Conservation (phyloP, 768 basidiomycete genomes). For the Pisolithus marmoratus region DNA sequence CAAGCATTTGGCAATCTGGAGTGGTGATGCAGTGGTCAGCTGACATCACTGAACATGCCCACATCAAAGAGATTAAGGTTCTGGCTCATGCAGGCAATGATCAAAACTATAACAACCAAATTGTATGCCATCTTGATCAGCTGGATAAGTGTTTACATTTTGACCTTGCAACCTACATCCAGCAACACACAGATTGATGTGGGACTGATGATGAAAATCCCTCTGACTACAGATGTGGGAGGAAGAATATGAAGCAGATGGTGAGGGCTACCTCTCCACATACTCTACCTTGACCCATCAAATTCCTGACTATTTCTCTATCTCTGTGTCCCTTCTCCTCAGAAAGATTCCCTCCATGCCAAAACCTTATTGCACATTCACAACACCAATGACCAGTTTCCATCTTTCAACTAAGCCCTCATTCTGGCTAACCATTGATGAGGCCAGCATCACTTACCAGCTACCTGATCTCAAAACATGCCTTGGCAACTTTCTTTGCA, state of each 20-base stretch:
- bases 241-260: not conserved
- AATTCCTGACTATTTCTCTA: slow-evolving; percentile 2
- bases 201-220: not conserved
- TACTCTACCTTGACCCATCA: not conserved
- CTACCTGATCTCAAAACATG: too few species aligned
- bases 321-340: not conserved
- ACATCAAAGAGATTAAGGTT: slow-evolving; percentile 30
- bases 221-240: not conserved
- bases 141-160: slow-evolving; percentile 17
- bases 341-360: not conserved
- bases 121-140: slow-evolving; percentile 27
- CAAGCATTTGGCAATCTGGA: slow-evolving; percentile 25
- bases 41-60: slow-evolving; percentile 30
- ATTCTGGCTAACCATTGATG: not conserved
- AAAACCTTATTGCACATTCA: slow-evolving; percentile 19
- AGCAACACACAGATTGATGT: slow-evolving; percentile 5
- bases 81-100: slow-evolving; percentile 25
- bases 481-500: too few species aligned
- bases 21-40: slow-evolving; percentile 25
- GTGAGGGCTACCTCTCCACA: not conserved
- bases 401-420: not conserved
- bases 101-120: slow-evolving; percentile 23
- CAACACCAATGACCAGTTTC: slow-evolving; percentile 11
- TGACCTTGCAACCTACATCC: not conserved
- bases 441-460: too few species aligned